Evolutionary conservation across 345 rosid species (phyloP), one percentile per base, ranked within the genome.

Genomic region (Aurinia saxatilis): DNA sequence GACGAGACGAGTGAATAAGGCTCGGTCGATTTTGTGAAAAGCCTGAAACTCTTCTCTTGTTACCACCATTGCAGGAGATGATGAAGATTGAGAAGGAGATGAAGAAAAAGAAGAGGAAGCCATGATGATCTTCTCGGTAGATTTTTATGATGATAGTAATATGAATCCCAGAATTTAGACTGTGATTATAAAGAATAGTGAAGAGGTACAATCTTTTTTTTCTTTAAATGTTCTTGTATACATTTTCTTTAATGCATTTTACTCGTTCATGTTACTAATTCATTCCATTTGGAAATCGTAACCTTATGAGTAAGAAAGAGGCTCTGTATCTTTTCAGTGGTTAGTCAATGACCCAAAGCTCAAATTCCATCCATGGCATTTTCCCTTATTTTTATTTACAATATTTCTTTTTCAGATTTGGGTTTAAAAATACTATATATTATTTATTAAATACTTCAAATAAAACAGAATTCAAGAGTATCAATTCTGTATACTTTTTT

Each of bases 21-120:
- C 2, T 31, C 95, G 72, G 19, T 90, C 97, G 12, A 74, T 78
- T 18, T 5, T 68, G 67, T 90, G 85, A 47, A 87, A 90, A 1
- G 60, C 4, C n/a, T 57, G 44, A 62, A 83, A 68, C 42, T 83
- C 78, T 17, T 80, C 72, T 3, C 57, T 65, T 14, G 77, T 57
- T 2, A 81, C 5, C 1, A 0, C 19, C 8, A 23, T 2, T 12
- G 8, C 8, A 3, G 57, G 5, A 53, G 53, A 21, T 1, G 52
- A 9, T 3, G 44, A 9, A 9, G 21, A 11, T 6, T 29, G 7
- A 19, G 36, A 15, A 11, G 39, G 21, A 10, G 6, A n/a, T 1
- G 47, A 3, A 15, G 17, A 3, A 12, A 45, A 50, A 21, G 53
- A 10, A 3, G 3, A 16, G 13, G 3, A 16, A 18, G 27, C 7